A percentile compares a stretch with the other conserved stretches of the same genome.
phyloP scores from a whole-genome alignment of 441 rosid genomes.

The Melastoma candidum region DNA sequence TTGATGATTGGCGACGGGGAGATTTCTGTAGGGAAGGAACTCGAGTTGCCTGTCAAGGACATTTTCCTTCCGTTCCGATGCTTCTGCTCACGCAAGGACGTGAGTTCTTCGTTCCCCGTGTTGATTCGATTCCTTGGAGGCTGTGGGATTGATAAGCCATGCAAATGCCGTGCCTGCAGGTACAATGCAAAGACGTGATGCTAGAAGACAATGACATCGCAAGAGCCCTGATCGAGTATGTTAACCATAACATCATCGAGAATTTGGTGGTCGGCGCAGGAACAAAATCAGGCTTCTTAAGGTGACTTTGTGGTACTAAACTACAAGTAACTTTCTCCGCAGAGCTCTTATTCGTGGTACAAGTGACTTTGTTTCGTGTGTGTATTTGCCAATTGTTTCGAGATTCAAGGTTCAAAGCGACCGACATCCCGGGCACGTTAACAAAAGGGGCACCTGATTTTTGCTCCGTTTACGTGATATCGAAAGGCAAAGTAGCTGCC shows the following conservation, averaged over 20 bases:
- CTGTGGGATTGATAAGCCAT: no score
- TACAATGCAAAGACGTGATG: not conserved
- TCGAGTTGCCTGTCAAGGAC: not conserved
- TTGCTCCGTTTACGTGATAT: conserved; percentile 14
- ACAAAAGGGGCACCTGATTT: conserved; percentile 20
- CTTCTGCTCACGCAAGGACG: conserved; percentile 1
- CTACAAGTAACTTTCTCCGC: not conserved
- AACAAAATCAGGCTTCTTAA: not conserved
- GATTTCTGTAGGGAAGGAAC: not conserved
- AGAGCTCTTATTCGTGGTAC: no score
- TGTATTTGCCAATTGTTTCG: not conserved
- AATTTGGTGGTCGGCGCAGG: not conserved
- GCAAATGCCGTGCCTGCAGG: not conserved
- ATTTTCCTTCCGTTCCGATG: conserved; percentile 3
- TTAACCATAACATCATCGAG: conserved; percentile 1
- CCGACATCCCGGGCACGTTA: conserved; percentile 9
- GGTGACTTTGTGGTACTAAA: not conserved
- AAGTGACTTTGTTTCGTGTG: no score
- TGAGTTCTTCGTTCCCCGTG: not conserved
- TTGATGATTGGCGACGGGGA: not conserved
- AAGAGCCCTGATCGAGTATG: not conserved
- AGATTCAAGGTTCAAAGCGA: conserved; percentile 11
- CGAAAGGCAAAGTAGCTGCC: conserved; percentile 18
- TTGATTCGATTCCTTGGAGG: not conserved
- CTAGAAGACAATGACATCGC: not conserved